Percentiles rank a stretch among this genome's conserved stretches.
These are phyloP conservation scores for Ceratopteris richardii DNA, from an alignment of 75 land plant genomes.

Conservation along the genomic window DNA sequence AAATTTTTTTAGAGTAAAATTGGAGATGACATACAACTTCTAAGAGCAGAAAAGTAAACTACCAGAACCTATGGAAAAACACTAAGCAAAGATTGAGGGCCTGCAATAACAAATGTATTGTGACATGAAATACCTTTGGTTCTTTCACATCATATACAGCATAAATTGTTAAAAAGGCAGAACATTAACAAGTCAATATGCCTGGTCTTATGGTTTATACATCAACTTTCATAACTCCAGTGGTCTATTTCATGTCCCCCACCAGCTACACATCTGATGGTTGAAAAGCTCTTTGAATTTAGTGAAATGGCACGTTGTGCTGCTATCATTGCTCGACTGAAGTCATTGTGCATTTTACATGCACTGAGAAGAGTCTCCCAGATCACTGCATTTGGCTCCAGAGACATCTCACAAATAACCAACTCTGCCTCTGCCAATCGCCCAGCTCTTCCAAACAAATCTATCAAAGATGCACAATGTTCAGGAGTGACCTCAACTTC, in stretches of 20 bases:
- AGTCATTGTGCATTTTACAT: slow-evolving; percentile 3
- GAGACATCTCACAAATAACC: background rate
- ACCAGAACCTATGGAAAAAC: too few relatives aligned
- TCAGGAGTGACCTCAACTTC: slow-evolving; percentile 1
- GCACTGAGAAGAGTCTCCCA: slow-evolving; percentile 8
- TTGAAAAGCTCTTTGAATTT: background rate
- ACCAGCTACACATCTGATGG: too few relatives aligned
- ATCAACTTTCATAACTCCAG: too few relatives aligned
- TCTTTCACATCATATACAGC: background rate
- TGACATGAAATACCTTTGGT: too few relatives aligned
- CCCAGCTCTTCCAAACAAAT: slow-evolving; percentile 7
- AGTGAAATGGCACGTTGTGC: background rate
- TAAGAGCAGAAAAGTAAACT: too few relatives aligned
- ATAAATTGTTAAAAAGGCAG: background rate
- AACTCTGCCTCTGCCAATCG: background rate
- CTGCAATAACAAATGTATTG: too few relatives aligned
- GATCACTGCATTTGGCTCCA: background rate
- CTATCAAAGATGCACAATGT: slow-evolving; percentile 1
- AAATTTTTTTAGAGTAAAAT: too few relatives aligned
- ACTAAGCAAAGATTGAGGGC: too few relatives aligned
- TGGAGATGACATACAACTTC: too few relatives aligned
- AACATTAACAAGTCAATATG: too few relatives aligned
- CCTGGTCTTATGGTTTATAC: too few relatives aligned
- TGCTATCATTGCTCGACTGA: background rate
- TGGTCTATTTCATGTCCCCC: too few relatives aligned